Evolutionary conservation across 78 protist species (phyloP), one percentile per base, ranked within the genome.

Genomic region (Dictyostelium brefeldianum): DNA sequence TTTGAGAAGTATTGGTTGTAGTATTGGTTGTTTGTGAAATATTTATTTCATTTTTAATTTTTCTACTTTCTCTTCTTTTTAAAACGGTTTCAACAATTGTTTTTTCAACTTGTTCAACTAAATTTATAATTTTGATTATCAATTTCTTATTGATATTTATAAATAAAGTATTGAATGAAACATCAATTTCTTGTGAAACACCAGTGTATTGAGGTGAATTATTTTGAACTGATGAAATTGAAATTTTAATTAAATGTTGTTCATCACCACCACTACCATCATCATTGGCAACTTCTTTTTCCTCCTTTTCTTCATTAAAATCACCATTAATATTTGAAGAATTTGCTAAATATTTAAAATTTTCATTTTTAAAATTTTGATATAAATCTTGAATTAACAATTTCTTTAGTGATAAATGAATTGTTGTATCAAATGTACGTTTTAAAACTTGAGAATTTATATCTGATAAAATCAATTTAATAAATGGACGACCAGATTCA

Each of bases 151-250:
- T 87, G 15, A 48, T 25, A 64, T 87, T 87, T 15, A 87, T 48
- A 12, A 77, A 41, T 1, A 87, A 27, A 10, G 93, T 50, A n/a
- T 87, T 87, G 25, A 87, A 87, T 22, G 54, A 75, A 46, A 87
- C 80, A 62, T 87, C 93, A 77, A 87, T 78, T 50, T 87, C 78
- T 62, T 87, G 83, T 1, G 93, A 87, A 5, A 87, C 64, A 15
- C 93, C 93, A 27, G 9, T 64, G 29, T 87, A 87, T 41, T 70
- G 84, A 22, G 93, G 93, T 48, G 93, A 87, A 50, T 74, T 87
- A 74, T 69, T 87, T 65, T 87, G 93, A 27, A 64, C 71, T 9
- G 93, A 57, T 0, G 84, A 77, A 0, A 87, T 62, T 29, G 84
- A 77, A 11, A 87, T n/a, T 8, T 70, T 57, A 14, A 87, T 87